A percentile compares a stretch with the other conserved stretches of the same genome.
These are phyloP conservation scores for Chrysoporthe deuterocubensis DNA, from an alignment of 2,329 filamentous ascomycete genomes.

Conservation along the genomic window DNA sequence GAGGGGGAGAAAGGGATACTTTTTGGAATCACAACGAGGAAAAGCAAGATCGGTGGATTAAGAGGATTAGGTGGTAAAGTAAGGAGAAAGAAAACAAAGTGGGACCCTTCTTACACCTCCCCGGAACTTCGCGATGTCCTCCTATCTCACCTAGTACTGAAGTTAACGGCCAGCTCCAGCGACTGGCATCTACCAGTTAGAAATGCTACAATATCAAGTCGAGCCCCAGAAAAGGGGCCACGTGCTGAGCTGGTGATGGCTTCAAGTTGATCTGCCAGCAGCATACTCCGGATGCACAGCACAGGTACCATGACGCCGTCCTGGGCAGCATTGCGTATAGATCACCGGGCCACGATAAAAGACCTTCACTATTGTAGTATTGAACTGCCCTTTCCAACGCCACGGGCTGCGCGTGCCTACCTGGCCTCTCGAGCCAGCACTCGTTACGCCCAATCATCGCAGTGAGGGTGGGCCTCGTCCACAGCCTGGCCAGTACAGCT, in stretches of 20 bases:
- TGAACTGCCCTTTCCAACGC: neutral
- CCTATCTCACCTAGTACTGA: no score
- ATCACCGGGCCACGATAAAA: neutral
- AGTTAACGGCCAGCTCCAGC: no score
- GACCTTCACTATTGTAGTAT: no score
- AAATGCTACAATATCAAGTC: no score
- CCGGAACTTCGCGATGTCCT: no score
- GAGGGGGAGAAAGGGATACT: neutral
- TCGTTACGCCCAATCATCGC: neutral
- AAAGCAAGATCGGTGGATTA: no score
- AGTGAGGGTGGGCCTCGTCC: neutral
- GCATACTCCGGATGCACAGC: neutral
- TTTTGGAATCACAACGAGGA: no score
- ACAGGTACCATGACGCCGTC: neutral
- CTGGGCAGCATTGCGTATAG: neutral
- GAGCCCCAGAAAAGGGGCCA: neutral
- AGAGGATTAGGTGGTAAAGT: no score
- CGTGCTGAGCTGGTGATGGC: neutral
- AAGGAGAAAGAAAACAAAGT: no score
- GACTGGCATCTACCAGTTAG: no score
- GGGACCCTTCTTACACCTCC: no score
- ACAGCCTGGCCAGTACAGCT: neutral
- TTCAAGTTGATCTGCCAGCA: neutral
- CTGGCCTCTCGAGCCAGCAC: neutral
- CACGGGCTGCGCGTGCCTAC: neutral